These are phyloP conservation scores for Xylogone sp. DNA, from an alignment of 2,329 filamentous ascomycete species.

Conservation along the genomic window DNA sequence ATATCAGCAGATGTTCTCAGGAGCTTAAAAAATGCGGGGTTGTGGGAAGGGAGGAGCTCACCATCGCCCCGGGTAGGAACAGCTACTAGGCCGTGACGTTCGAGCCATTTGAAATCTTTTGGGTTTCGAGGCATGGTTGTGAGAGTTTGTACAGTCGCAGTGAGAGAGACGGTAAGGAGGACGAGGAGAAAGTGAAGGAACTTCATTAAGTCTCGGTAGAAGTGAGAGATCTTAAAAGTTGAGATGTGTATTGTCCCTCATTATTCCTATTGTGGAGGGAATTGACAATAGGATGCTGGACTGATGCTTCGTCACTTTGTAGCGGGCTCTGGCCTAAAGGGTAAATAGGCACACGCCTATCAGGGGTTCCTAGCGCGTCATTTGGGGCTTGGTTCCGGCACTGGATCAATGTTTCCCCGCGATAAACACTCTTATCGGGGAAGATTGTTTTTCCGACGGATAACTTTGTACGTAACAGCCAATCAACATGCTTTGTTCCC, in stretches of 20 bases:
- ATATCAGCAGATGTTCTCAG: not conserved
- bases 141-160: not conserved
- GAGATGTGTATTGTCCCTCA: not conserved
- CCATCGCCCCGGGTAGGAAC: not conserved
- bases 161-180: not conserved
- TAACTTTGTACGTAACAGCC: not conserved
- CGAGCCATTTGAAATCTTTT: not conserved
- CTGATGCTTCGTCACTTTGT: not conserved
- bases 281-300: not conserved
- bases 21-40: not conserved
- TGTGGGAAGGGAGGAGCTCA: not conserved
- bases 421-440: not conserved
- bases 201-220: conserved; percentile 1
- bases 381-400: not conserved
- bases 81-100: not conserved
- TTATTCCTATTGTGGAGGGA: not conserved
- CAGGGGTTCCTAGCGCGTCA: not conserved
- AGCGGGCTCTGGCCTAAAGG: not conserved
- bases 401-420: not conserved
- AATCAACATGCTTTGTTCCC: not conserved
- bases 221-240: not conserved
- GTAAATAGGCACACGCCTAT: not conserved
- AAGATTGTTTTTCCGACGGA: not conserved
- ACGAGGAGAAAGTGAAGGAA: not conserved
- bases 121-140: not conserved